Base-by-base conservation (phyloP, 495 filamentous ascomycete species). In the Talaromyces nanjingensis region DNA sequence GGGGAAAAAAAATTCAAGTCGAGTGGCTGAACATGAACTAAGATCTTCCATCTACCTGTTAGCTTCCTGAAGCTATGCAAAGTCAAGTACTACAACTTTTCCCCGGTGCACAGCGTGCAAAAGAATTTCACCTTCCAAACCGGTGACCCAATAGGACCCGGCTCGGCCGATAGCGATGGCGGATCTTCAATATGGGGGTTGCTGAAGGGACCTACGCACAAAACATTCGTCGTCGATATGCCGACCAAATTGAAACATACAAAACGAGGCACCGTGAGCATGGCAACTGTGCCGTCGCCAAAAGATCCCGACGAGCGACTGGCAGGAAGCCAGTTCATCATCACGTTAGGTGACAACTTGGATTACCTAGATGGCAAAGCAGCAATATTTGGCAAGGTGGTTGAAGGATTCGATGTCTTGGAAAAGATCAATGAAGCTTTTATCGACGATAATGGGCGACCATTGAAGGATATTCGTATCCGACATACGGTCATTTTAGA, bases 21-120 rank as follows among this genome's bases (percentile, higher is more conserved):
- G 66, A 70, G 69, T 75, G 64, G 73, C 74, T 77, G 73, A 74
- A 80, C 65, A 63, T 70, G 65, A 72, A 81, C 84, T 89, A 81
- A 89, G 74, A 78, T 69, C 34, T 73, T 59, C 67, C 54, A 66
- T 42, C 66, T 71, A 22, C 66, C 65, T 69, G 73, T 47, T 81
- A 96, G 92, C 83, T 97, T 97, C 76, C 79, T 97, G 25, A 97
- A 97, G 85, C 90, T 97, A 69, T 97, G 93, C 84, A 96, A 96
- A 73, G 79, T 91, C 75, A 97, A 96, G 79, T 97, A 97, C 76
- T 97, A 97, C 85, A 97, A 97, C 80, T 97, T 92, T 73, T 87
- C 92, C 31, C 93, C 93, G 39, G 77, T 97, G 62, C 87, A 96
- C 77, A 89, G 86, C 66, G 84, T 97, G 58, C 93, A 96, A 72